phyloP scores from a whole-genome alignment of 2,329 filamentous ascomycete species.

The Fusarium verrucosum region DNA sequence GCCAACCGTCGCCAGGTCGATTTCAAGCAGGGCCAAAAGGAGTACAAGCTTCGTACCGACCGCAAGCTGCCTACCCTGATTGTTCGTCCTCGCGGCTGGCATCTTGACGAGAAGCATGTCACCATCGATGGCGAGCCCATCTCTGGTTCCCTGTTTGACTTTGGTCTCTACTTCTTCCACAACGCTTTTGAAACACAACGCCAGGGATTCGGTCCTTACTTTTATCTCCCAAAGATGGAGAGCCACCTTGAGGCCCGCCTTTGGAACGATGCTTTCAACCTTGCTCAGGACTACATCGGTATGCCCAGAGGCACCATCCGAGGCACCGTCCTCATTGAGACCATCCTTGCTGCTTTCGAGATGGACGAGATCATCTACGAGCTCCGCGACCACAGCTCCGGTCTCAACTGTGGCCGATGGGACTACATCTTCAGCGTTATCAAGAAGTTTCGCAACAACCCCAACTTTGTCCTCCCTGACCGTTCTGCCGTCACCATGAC shows the following conservation, averaged over 20 bases:
- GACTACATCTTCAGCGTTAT: constrained; percentile 99
- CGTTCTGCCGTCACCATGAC: constrained; percentile 95
- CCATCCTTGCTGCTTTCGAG: constrained; percentile 96
- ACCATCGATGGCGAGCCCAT: constrained; percentile 95
- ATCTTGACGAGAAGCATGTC: constrained; percentile 98
- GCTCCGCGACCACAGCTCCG: constrained; percentile 93
- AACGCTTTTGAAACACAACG: constrained; percentile 90
- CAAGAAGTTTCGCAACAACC: constrained; percentile 98
- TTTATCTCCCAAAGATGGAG: constrained; percentile 98
- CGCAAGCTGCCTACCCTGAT: constrained; percentile 87
- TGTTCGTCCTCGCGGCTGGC: constrained; percentile 94
- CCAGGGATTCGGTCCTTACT: constrained; percentile 90
- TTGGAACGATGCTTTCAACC: constrained; percentile 98
- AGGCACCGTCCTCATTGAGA: constrained; percentile 96
- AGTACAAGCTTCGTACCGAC: constrained; percentile 97
- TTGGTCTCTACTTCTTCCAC: constrained; percentile 99
- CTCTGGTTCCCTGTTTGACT: constrained; percentile 92
- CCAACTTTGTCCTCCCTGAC: constrained; percentile 92
- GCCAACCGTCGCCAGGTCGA: constrained; percentile 93
- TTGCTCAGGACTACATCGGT: constrained; percentile 91
- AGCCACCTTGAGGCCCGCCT: constrained; percentile 95
- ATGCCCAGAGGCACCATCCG: constrained; percentile 92
- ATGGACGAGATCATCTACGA: constrained; percentile 99
- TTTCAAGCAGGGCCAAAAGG: constrained; percentile 94
- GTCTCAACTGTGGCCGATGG: constrained; percentile 98